Evolutionary conservation across 179 eudicot genomes (phyloP).

Genomic region (Silene vulgaris): DNA sequence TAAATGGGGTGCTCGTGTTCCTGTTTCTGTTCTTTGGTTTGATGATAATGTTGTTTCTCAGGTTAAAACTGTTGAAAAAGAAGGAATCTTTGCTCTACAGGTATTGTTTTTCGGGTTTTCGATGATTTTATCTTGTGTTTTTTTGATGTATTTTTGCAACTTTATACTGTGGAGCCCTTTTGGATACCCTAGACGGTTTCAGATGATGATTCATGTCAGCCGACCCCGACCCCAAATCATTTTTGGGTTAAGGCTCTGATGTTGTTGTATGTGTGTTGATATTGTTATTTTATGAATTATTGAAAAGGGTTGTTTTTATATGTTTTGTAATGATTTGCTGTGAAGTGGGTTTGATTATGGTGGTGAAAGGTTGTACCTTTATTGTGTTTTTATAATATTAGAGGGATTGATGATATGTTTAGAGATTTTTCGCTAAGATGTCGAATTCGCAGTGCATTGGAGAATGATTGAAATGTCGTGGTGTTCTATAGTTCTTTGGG

Average conservation of each 20-base stretch:
- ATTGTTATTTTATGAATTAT: too few relatives aligned
- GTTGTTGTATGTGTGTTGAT: too few relatives aligned
- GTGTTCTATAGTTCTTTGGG: neutral
- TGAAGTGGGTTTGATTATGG: neutral
- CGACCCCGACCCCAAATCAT: too few relatives aligned
- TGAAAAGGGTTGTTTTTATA: neutral
- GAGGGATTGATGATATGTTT: neutral
- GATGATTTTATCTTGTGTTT: neutral
- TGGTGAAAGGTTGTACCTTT: neutral
- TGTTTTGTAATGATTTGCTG: neutral
- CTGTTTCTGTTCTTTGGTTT: conserved; percentile 67
- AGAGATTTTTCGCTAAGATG: too few relatives aligned
- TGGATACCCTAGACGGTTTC: too few relatives aligned
- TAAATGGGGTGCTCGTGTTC: conserved; percentile 88
- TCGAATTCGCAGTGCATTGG: too few relatives aligned
- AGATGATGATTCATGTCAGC: too few relatives aligned
- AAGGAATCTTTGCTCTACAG: conserved; percentile 81
- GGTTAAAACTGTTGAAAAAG: conserved; percentile 81
- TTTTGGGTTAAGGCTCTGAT: too few relatives aligned
- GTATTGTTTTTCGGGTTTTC: conserved; percentile 26
- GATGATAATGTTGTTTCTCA: conserved; percentile 89
- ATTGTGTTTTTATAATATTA: neutral
- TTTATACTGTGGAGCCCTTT: neutral
- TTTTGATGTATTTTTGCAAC: neutral
- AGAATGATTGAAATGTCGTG: neutral